A percentile compares a stretch with the other conserved stretches of the same genome.
Evolutionary conservation across 305 asterid genomes (phyloP).

Genomic region (Solanum hybrid): DNA sequence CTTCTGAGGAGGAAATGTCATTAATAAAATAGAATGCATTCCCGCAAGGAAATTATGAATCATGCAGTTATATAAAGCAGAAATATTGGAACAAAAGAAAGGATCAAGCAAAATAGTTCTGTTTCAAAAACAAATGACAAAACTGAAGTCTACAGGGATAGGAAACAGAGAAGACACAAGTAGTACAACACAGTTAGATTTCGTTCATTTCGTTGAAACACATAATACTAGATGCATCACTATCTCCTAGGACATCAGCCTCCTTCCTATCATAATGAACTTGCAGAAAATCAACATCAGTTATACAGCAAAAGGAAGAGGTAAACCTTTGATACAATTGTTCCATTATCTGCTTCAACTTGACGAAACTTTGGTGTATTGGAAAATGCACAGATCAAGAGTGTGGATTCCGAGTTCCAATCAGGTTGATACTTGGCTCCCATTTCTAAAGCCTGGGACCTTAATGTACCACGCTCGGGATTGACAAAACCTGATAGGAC

Average conservation of each 20-base stretch:
- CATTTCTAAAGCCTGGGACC: slow-evolving; percentile 89
- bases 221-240: neutral
- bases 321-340: slow-evolving; percentile 67
- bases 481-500: slow-evolving; percentile 90
- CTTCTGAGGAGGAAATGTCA: neutral
- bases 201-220: neutral
- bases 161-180: neutral
- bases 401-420: slow-evolving; percentile 76
- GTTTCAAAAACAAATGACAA: neutral
- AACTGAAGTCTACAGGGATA: neutral
- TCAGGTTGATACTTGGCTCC: slow-evolving; percentile 89
- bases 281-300: neutral
- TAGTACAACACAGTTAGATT: neutral
- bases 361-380: slow-evolving; percentile 88
- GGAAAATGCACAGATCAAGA: slow-evolving; percentile 68
- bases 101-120: neutral
- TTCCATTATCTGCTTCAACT: slow-evolving; percentile 79
- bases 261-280: neutral
- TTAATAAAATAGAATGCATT: neutral
- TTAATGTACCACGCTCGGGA: slow-evolving; percentile 65
- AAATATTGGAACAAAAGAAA: neutral
- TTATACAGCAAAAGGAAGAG: neutral
- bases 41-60: neutral
- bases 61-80: neutral
- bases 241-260: neutral